Conservation (phyloP, 2,329 filamentous ascomycete species). For the Proliferodiscus dingleyae region DNA sequence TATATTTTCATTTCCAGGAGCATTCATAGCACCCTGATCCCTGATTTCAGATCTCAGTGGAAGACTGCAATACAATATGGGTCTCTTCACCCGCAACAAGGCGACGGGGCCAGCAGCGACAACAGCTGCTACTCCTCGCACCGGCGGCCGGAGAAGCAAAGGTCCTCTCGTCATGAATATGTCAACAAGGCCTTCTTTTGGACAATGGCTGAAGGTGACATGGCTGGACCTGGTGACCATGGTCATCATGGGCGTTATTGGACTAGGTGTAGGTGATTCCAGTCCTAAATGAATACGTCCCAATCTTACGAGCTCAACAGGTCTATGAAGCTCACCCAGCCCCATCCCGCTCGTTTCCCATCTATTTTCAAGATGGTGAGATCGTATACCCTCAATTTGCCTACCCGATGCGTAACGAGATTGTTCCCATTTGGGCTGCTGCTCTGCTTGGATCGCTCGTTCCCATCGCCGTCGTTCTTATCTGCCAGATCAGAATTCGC, state of each 20-base stretch:
- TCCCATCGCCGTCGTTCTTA: conserved; percentile 59
- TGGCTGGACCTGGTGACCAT: conserved; percentile 66
- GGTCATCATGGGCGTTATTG: conserved; percentile 58
- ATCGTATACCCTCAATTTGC: conserved; percentile 67
- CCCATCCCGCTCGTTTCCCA: conserved; percentile 63
- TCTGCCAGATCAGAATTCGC: conserved; percentile 63
- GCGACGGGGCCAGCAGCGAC: conserved; percentile 12
- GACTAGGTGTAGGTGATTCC: conserved; percentile 53
- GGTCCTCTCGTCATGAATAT: conserved; percentile 34
- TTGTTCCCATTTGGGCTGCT: conserved; percentile 66
- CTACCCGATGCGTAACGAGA: conserved; percentile 65
- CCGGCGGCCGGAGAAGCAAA: conserved; percentile 11
- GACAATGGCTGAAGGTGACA: conserved; percentile 64
- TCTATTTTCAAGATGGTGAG: conserved; percentile 61
- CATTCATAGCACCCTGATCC: no score
- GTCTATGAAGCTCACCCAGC: conserved; percentile 61
- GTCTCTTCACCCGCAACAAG: conserved; percentile 18
- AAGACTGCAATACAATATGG: conserved; percentile 17
- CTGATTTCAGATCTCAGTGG: no score
- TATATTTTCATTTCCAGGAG: no score
- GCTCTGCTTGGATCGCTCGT: conserved; percentile 61
- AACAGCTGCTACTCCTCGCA: conserved; percentile 9
- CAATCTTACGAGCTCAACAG: conserved; percentile 31
- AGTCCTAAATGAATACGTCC: background rate
- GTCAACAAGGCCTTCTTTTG: conserved; percentile 53